Conservation (phyloP, 2,329 filamentous ascomycete species). For the Colletotrichum lindemuthianum region DNA sequence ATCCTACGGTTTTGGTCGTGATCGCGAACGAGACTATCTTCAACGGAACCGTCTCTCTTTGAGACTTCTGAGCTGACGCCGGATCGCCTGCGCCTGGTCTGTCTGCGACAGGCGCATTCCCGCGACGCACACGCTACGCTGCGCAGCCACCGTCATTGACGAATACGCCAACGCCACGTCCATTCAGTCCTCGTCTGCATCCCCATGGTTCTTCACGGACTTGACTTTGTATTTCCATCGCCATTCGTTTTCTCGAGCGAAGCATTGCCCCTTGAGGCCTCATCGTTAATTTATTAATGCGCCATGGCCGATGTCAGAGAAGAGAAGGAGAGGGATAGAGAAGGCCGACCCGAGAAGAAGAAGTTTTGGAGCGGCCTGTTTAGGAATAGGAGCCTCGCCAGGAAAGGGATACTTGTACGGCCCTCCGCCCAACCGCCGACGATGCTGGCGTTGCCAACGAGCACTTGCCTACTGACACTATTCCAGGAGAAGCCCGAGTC, state of each 20-base stretch:
- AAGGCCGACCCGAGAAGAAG: constrained; percentile 50
- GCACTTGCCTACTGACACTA: constrained; percentile 4
- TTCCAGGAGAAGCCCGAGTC: constrained; percentile 45
- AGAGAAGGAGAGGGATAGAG: constrained; percentile 35
- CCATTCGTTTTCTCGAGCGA: not conserved
- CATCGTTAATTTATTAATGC: constrained; percentile 24
- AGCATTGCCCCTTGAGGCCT: not conserved
- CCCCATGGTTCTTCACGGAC: constrained; percentile 1
- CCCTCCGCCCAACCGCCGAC: constrained; percentile 32
- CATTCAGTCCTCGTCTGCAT: too few species aligned
- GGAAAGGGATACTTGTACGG: constrained; percentile 49
- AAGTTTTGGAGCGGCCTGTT: constrained; percentile 61
- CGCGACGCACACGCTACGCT: constrained; percentile 33
- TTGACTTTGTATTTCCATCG: constrained; percentile 1
- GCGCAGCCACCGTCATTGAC: constrained; percentile 36
- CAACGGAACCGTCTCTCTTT: not conserved
- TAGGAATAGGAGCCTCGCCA: constrained; percentile 57
- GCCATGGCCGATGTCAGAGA: constrained; percentile 45
- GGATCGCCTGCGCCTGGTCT: constrained; percentile 7
- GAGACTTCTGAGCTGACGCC: constrained; percentile 23
- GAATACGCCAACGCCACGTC: constrained; percentile 18
- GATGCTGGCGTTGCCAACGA: constrained; percentile 12
- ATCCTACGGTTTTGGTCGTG: constrained; percentile 12
- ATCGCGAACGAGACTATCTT: not conserved
- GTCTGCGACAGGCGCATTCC: constrained; percentile 37